A percentile compares a stretch with the other conserved stretches of the same genome.
Evolutionary conservation across 169 alveolate species (phyloP).

Genomic region (Plasmodium chabaudi): DNA sequence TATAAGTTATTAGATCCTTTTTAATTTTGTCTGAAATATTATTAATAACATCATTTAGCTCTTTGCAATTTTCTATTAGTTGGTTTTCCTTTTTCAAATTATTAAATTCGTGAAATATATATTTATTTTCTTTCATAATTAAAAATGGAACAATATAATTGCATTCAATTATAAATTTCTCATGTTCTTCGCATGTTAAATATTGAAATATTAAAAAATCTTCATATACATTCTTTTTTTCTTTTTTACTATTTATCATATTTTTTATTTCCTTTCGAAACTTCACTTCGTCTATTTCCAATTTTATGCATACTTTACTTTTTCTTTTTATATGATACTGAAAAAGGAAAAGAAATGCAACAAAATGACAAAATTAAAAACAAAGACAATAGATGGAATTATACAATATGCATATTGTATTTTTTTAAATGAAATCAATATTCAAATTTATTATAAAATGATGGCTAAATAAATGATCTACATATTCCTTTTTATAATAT

Average conservation of each 20-base stretch:
- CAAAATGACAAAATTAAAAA: neutral
- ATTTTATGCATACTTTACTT: slow-evolving; percentile 37
- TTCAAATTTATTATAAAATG: no score
- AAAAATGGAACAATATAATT: slow-evolving; percentile 50
- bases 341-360: neutral
- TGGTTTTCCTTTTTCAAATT: slow-evolving; percentile 47
- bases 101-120: slow-evolving; percentile 65
- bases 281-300: slow-evolving; percentile 53
- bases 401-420: no score
- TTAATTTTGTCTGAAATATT: slow-evolving; percentile 47
- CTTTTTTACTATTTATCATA: slow-evolving; percentile 8
- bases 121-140: slow-evolving; percentile 56
- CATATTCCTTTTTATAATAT: no score
- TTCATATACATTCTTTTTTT: slow-evolving; percentile 43
- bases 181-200: slow-evolving; percentile 54
- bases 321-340: slow-evolving; percentile 59
- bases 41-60: slow-evolving; percentile 36
- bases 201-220: slow-evolving; percentile 71
- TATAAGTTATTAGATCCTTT: slow-evolving; percentile 31
- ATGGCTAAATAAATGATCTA: no score
- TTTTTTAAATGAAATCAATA: no score
- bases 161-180: slow-evolving; percentile 55
- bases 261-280: slow-evolving; percentile 51
- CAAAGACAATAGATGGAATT: neutral
- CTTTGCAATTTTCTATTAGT: slow-evolving; percentile 35